Base-by-base conservation (phyloP, 2,329 filamentous ascomycete species). In the Neopestalotiopsis sp. region DNA sequence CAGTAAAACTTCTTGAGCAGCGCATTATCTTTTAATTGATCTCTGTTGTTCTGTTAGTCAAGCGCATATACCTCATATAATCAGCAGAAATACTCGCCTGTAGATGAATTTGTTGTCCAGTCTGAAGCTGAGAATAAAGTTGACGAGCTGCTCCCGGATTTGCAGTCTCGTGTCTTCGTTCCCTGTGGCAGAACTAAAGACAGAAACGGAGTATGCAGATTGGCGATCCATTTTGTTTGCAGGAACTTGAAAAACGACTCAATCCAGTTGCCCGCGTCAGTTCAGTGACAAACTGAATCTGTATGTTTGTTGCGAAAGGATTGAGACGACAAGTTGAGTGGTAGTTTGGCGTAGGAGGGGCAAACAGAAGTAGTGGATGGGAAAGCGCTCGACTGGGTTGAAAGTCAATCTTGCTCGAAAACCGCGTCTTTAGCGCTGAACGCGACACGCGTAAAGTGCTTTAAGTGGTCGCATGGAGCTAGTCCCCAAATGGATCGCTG, bases 41-140 rank as follows among this genome's bases (percentile, higher is more conserved):
- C 95, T 88, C 96, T 97, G 75, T 3, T 32, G 7, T 61, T 6
- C 12, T 4, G 68, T 84, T 38, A 65, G 62, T 2, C 4, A 9
- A 52, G 17, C 45, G 6, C n/a, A 20, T n/a, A 4, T 45, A 4
- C 6, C 13, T 7, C 34, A 10, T 38, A 38, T 10, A 38, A 28
- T 28, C 24, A 38, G 34, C 4, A 38, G 6, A 38, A 38, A 38
- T 10, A 57, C 82, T 72, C 80, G 95, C 94, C 94, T 90, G 88
- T 98, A 99, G 76, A 98, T 91, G 82, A 97, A 98, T 77, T 91
- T 89, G 81, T 97, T 97, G 81, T 98, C 95, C 57, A 98, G 89
- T 77, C 95, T 91, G 79, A 98, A 99, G 74, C 95, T 93, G 69
- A 98, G 89, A 72, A 99, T 91, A 80, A 99, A 99, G 70, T 94